phyloP scores from a whole-genome alignment of 306 rosid genomes.

The Corylus avellana region DNA sequence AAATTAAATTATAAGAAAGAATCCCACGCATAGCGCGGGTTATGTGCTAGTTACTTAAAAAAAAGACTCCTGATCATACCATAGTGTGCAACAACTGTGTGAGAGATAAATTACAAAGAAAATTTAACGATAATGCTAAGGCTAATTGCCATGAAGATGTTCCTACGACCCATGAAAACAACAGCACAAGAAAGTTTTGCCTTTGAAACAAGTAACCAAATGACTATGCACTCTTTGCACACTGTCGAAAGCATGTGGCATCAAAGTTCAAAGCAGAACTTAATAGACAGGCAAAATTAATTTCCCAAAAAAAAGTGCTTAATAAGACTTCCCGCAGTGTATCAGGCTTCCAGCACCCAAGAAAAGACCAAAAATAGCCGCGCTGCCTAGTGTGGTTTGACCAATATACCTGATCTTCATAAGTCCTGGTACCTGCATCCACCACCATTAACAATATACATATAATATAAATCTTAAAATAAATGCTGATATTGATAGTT shows the following conservation, averaged over 20 bases:
- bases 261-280: conserved; percentile 8
- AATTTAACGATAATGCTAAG: neutral
- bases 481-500: neutral
- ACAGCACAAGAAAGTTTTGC: neutral
- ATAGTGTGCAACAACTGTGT: neutral
- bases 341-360: conserved; percentile 90
- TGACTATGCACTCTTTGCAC: conserved; percentile 16
- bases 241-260: conserved; percentile 20
- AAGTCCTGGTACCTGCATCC: conserved; percentile 80
- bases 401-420: conserved; percentile 83
- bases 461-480: neutral
- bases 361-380: conserved; percentile 83
- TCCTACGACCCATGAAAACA: conserved; percentile 17
- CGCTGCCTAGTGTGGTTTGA: conserved; percentile 78
- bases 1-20: no score
- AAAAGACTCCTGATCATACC: conserved; percentile 10
- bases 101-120: conserved; percentile 17
- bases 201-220: neutral
- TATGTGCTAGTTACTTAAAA: no score
- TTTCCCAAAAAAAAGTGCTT: conserved; percentile 12
- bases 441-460: conserved; percentile 3
- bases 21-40: no score
- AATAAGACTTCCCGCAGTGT: conserved; percentile 91
- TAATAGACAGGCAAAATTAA: conserved; percentile 22
- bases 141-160: conserved; percentile 12